A percentile compares a stretch with the other conserved stretches of the same genome.
Evolutionary conservation across 495 filamentous ascomycete species (phyloP).

Genomic region (Penicillium coprophilum): DNA sequence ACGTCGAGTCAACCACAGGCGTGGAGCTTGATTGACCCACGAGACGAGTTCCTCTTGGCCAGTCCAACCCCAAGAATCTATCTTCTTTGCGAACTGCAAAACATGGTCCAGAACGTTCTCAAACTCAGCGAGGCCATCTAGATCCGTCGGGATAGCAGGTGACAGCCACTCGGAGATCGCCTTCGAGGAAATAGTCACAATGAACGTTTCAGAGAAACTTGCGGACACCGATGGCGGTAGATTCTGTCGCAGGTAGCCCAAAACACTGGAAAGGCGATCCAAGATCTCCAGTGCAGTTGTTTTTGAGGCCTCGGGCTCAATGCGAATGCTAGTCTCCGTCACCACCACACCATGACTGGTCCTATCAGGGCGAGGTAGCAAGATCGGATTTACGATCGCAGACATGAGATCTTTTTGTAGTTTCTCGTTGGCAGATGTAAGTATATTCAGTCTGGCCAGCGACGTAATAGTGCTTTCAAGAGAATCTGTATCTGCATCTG

Average conservation of each 20-base stretch:
- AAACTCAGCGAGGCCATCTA: slow-evolving; percentile 68
- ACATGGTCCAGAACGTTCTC: slow-evolving; percentile 61
- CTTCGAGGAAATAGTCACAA: slow-evolving; percentile 62
- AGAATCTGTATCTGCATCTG: slow-evolving; percentile 26
- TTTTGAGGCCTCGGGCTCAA: slow-evolving; percentile 31
- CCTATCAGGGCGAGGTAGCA: slow-evolving; percentile 29
- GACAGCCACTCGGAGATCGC: slow-evolving; percentile 74
- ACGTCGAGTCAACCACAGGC: slow-evolving; percentile 82
- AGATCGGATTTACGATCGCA: slow-evolving; percentile 36
- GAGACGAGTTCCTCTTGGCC: slow-evolving; percentile 68
- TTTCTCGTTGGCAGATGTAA: slow-evolving; percentile 32
- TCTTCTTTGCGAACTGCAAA: slow-evolving; percentile 57
- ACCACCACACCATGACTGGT: slow-evolving; percentile 32
- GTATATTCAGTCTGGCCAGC: slow-evolving; percentile 35
- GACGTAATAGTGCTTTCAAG: slow-evolving; percentile 39
- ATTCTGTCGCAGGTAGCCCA: slow-evolving; percentile 62
- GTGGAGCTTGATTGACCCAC: slow-evolving; percentile 77
- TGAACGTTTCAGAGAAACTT: slow-evolving; percentile 63
- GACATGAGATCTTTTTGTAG: slow-evolving; percentile 37
- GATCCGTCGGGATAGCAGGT: slow-evolving; percentile 67
- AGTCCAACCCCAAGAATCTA: slow-evolving; percentile 64
- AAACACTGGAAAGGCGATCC: slow-evolving; percentile 55
- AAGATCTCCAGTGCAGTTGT: slow-evolving; percentile 34
- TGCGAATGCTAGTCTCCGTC: slow-evolving; percentile 30
- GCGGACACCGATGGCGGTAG: slow-evolving; percentile 63